These are phyloP conservation scores for Russula lepida DNA, from an alignment of 768 basidiomycete species.

Conservation along the genomic window DNA sequence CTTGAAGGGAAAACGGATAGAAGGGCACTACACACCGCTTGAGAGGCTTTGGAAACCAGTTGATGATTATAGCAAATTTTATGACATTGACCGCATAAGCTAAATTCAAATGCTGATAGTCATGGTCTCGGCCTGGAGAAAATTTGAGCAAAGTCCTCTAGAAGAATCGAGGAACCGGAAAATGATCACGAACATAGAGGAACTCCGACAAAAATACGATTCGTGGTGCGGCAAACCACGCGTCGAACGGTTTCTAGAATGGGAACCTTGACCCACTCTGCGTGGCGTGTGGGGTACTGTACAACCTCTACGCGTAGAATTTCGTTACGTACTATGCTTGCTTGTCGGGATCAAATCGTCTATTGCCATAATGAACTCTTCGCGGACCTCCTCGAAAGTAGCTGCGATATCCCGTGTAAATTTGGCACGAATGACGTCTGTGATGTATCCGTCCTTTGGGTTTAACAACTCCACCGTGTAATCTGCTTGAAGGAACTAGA, in stretches of 20 bases:
- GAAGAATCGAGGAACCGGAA: not conserved
- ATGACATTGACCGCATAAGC: conserved; percentile 32
- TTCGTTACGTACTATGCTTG: not conserved
- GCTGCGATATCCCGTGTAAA: not conserved
- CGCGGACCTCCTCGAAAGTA: not conserved
- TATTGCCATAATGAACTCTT: not conserved
- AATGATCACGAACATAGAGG: conserved; percentile 30
- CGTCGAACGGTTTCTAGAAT: conserved; percentile 21
- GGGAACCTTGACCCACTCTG: conserved; percentile 32
- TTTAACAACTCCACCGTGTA: not conserved
- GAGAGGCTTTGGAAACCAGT: conserved; percentile 35
- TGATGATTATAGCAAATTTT: conserved; percentile 27
- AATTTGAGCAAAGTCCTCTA: not conserved
- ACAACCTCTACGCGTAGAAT: not conserved
- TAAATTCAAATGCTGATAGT: conserved; percentile 25
- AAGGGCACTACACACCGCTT: conserved; percentile 33
- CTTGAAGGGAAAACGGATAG: not conserved
- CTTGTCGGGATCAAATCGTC: not conserved
- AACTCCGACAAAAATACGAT: conserved; percentile 28
- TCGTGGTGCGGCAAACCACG: not conserved
- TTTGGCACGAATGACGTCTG: not conserved
- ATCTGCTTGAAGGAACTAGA: not conserved
- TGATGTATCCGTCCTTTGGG: not conserved
- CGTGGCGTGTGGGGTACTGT: not conserved
- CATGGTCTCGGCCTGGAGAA: conserved; percentile 33